Base-by-base conservation (phyloP, 2,329 filamentous ascomycete genomes). In the Sporothrix pallida region DNA sequence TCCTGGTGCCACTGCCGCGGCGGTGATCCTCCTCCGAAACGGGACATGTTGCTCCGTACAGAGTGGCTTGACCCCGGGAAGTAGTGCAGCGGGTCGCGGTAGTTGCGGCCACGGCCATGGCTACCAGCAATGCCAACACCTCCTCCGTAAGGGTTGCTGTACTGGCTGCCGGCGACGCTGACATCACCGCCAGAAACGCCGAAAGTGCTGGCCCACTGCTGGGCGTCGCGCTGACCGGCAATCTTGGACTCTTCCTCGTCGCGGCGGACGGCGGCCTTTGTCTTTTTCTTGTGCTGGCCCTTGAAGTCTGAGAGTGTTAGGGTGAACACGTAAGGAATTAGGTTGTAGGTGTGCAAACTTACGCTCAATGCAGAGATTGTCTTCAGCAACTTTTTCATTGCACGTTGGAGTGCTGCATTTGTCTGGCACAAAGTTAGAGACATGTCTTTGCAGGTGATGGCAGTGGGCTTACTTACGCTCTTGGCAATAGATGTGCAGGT, bases 401-500 rank as follows among this genome's bases (percentile, higher is more conserved):
- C 74, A 75, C 9, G 9, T 52, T 26, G 52, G 52, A 2, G 54
- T 7, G 20, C 31, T 2, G 56, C 74, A 75, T 50, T 75, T 71
- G n/a, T 75, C 74, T 75, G 50, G 3, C 10, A 4, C 10, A 54
- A 5, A 15, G 31, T 23, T 44, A 58, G 62, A 72, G n/a, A 44
- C 13, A 15, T 23, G 2, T 12, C 31, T 3, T 20, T 26, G 15
- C 12, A 9, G 8, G 31, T n/a, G 54, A 60, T 31, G 5, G 37
- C 15, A 17, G 20, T 8, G n/a, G 6, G 31, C 42, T 37, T 23
- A 68, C 65, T 26, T 48, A 76, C 75, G 75, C 0, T 69, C 23
- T n/a, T 15, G 3, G 54, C 75, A 76, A 44, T 71, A 76, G 0
- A 76, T 20, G 31, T 75, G 73, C 56, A 44, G 13, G 23, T 69